Percentiles rank a stretch among this genome's conserved stretches.
Evolutionary conservation across 2,329 filamentous ascomycete species (phyloP).

Genomic region (Pseudogymnoascus sp.): DNA sequence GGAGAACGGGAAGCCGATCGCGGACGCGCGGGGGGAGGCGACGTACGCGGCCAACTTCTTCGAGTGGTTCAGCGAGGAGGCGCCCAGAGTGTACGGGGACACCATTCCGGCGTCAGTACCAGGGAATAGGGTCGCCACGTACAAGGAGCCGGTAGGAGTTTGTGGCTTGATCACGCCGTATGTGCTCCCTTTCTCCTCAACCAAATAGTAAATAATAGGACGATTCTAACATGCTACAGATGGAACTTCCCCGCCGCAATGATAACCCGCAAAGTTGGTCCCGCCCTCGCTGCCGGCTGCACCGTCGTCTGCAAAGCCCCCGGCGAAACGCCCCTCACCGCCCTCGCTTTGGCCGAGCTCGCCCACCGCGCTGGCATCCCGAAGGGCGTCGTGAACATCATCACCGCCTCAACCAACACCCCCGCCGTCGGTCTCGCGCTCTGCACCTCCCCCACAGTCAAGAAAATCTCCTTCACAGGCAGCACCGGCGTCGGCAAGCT

Average conservation of each 20-base stretch:
- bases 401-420: conserved; percentile 74
- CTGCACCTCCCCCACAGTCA: conserved; percentile 66
- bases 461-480: conserved; percentile 92
- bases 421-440: conserved; percentile 67
- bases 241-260: conserved; percentile 83
- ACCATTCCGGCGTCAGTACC: conserved; percentile 64
- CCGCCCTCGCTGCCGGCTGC: conserved; percentile 85
- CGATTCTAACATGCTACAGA: conserved; percentile 23
- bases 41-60: conserved; percentile 67
- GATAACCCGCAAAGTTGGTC: conserved; percentile 62
- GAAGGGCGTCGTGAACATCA: conserved; percentile 80
- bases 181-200: background rate
- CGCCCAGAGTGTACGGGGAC: conserved; percentile 63
- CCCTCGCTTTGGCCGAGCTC: conserved; percentile 79
- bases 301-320: conserved; percentile 89
- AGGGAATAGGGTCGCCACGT: conserved; percentile 66
- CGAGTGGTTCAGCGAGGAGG: conserved; percentile 77
- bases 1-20: conserved; percentile 81
- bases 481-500: conserved; percentile 60
- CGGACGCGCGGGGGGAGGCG: conserved; percentile 65
- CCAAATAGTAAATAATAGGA: background rate
- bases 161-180: conserved; percentile 70
- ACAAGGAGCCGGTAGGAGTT: conserved; percentile 79
- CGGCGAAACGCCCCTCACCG: conserved; percentile 84
- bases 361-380: conserved; percentile 82